phyloP scores from a whole-genome alignment of 208 protist species.

The Acanthamoeba sp. region DNA sequence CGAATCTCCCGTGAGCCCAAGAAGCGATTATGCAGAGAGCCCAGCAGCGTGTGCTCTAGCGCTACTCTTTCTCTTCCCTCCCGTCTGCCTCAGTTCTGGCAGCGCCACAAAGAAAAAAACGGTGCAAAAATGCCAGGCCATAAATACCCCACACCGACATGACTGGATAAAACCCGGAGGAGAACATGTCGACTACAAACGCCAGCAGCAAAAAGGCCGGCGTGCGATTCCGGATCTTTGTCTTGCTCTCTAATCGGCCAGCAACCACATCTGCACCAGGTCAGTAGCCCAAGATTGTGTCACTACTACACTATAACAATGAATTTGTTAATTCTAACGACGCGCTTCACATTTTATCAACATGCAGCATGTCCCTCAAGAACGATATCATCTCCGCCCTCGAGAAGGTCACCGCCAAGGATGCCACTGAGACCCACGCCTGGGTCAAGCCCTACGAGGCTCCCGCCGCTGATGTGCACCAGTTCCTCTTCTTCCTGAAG shows the following conservation, averaged over 20 bases:
- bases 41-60: neutral
- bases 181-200: neutral
- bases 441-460: constrained; percentile 77
- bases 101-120: neutral
- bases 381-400: constrained; percentile 67
- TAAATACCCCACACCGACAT: neutral
- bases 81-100: neutral
- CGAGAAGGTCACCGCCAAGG: constrained; percentile 73
- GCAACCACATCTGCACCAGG: neutral
- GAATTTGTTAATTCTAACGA: neutral
- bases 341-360: neutral
- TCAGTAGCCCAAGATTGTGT: no score
- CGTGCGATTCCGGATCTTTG: neutral
- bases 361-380: constrained; percentile 45
- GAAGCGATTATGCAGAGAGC: neutral
- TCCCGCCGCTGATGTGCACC: constrained; percentile 66
- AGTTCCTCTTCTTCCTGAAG: constrained; percentile 77
- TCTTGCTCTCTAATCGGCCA: neutral
- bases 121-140: neutral
- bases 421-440: constrained; percentile 73
- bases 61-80: neutral
- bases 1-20: neutral
- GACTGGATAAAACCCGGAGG: neutral
- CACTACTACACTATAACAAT: no score
- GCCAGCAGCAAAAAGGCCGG: neutral